phyloP scores from a whole-genome alignment of 2,329 filamentous ascomycete genomes.

The Colletotrichum agaves region DNA sequence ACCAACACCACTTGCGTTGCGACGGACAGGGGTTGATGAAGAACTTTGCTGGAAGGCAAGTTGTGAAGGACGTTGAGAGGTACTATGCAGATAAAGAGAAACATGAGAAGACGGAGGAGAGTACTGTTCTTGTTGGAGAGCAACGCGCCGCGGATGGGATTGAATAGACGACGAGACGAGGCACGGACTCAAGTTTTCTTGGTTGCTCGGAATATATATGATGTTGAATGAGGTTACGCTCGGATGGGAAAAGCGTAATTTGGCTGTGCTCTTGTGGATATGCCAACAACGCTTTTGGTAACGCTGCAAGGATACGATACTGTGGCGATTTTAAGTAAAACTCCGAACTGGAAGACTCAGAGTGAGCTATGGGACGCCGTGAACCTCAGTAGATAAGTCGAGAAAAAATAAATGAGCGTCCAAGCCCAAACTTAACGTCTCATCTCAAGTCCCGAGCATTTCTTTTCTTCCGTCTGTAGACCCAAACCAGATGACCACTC shows the following conservation, averaged over 20 bases:
- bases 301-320: no score
- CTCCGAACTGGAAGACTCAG: no score
- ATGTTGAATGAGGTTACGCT: neutral
- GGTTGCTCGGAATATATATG: neutral
- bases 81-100: conserved; percentile 49
- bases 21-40: conserved; percentile 54
- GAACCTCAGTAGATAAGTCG: no score
- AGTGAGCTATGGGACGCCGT: no score
- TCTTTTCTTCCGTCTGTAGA: no score
- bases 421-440: no score
- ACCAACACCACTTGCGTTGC: conserved; percentile 63
- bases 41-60: conserved; percentile 58
- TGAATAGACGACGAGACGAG: neutral
- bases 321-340: no score
- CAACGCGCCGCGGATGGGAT: conserved; percentile 35
- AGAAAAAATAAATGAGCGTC: no score
- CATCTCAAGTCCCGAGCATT: no score
- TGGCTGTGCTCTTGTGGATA: no score
- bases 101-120: conserved; percentile 44
- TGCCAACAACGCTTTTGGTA: no score
- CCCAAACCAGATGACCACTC: no score
- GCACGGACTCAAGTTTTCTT: neutral
- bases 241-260: neutral
- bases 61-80: conserved; percentile 56
- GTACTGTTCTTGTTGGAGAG: conserved; percentile 50